Evolutionary conservation across 352 stramenopile species (phyloP).

Genomic region (Pythium volutum): DNA sequence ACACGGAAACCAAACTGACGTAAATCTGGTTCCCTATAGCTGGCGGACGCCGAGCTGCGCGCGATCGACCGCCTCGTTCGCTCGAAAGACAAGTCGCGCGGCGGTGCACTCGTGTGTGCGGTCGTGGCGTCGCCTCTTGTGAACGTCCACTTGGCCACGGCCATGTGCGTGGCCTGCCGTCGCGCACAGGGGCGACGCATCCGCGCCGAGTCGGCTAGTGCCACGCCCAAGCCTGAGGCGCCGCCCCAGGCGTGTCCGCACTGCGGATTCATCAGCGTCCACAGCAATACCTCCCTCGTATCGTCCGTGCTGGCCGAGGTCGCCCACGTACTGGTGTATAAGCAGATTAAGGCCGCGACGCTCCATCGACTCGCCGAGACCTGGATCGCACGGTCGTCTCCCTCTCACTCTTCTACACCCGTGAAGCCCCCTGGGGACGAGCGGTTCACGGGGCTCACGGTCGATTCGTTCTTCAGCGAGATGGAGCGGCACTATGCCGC

Average conservation of each 20-base stretch:
- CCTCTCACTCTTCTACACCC: not conserved
- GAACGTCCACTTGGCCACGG: constrained; percentile 43
- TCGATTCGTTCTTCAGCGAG: constrained; percentile 59
- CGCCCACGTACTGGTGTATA: constrained; percentile 43
- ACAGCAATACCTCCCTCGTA: constrained; percentile 21
- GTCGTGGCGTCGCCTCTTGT: constrained; percentile 36
- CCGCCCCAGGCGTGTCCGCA: constrained; percentile 51
- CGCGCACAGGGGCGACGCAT: constrained; percentile 48
- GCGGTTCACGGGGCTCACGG: constrained; percentile 40
- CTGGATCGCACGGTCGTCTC: constrained; percentile 22
- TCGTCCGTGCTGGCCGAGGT: constrained; percentile 34
- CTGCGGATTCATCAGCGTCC: constrained; percentile 40
- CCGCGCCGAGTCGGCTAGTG: constrained; percentile 26
- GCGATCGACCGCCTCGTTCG: constrained; percentile 51
- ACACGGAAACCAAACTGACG: not conserved
- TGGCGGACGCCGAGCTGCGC: constrained; percentile 47
- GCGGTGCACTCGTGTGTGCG: constrained; percentile 40
- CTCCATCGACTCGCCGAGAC: constrained; percentile 49
- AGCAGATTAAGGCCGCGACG: constrained; percentile 48
- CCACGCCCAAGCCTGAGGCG: constrained; percentile 8
- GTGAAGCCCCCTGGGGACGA: constrained; percentile 1
- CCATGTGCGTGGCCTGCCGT: constrained; percentile 50
- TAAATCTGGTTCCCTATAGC: constrained; percentile 16
- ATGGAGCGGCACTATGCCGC: constrained; percentile 45
- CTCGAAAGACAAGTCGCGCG: constrained; percentile 30